Conservation (phyloP, 371 early-diverging fungal genomes). For the Lichtheimia corymbifera region DNA sequence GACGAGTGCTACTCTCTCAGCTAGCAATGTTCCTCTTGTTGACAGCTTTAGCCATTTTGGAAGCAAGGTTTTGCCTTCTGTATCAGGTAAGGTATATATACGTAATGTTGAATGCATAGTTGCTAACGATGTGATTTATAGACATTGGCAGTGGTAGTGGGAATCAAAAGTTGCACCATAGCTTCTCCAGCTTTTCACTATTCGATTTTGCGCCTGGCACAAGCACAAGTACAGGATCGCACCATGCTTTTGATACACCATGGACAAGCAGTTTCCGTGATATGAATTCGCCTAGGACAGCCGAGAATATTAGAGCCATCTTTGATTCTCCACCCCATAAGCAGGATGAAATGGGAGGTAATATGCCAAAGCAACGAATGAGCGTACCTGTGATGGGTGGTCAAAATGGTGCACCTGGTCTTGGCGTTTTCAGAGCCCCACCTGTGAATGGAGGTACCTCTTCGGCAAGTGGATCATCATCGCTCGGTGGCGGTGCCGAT, state of each 20-base stretch:
- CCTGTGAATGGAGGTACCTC: constrained; percentile 10
- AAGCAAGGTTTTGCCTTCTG: constrained; percentile 18
- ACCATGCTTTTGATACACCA: constrained; percentile 30
- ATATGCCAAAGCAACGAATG: constrained; percentile 11
- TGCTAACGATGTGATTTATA: neutral
- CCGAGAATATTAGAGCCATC: constrained; percentile 42
- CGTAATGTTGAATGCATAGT: neutral
- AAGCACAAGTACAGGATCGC: constrained; percentile 12
- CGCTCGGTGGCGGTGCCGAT: constrained; percentile 7
- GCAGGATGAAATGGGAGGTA: constrained; percentile 7
- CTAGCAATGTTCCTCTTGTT: constrained; percentile 12
- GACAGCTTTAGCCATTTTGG: constrained; percentile 21
- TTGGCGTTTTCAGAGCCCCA: constrained; percentile 12
- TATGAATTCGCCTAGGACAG: constrained; percentile 37
- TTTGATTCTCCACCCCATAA: constrained; percentile 31
- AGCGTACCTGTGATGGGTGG: constrained; percentile 15
- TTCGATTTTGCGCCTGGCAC: constrained; percentile 21
- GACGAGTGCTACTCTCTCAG: neutral
- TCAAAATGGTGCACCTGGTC: constrained; percentile 13
- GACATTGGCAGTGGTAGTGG: constrained; percentile 7
- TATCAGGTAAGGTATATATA: constrained; percentile 9
- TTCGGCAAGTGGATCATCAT: constrained; percentile 5
- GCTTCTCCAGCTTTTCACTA: constrained; percentile 17
- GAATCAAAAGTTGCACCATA: constrained; percentile 11
- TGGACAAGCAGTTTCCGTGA: constrained; percentile 44